These are phyloP conservation scores for Nadsonia commutata DNA, from an alignment of 1,139 yeast species.

Conservation along the genomic window DNA sequence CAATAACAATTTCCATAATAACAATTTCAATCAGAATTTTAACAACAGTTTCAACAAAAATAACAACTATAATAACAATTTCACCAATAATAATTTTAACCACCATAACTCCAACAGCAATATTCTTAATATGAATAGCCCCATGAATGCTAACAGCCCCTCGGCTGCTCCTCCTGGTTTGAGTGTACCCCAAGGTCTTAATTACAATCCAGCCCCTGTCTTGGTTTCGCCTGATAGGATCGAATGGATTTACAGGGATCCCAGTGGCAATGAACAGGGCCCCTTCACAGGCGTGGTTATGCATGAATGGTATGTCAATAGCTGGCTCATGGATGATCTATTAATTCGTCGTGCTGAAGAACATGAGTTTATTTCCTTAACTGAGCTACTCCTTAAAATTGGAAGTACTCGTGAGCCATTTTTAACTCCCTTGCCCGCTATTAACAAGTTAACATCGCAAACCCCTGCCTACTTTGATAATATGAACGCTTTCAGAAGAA, in stretches of 20 bases:
- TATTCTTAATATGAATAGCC: not conserved
- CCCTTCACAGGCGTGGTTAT: slow-evolving; percentile 62
- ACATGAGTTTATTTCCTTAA: slow-evolving; percentile 19
- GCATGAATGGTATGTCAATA: slow-evolving; percentile 64
- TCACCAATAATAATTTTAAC: not conserved
- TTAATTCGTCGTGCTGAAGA: slow-evolving; percentile 37
- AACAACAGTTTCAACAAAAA: too few relatives aligned
- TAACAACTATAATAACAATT: not conserved
- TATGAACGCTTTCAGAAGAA: slow-evolving; percentile 5
- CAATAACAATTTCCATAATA: not conserved
- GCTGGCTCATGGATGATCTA: slow-evolving; percentile 44
- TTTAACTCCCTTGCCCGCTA: slow-evolving; percentile 35
- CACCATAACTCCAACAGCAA: not conserved
- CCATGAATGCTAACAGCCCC: slow-evolving; percentile 2
- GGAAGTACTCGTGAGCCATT: slow-evolving; percentile 48
- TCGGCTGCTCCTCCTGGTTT: slow-evolving; percentile 18
- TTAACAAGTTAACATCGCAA: slow-evolving; percentile 5
- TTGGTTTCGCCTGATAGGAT: slow-evolving; percentile 29
- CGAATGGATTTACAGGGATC: slow-evolving; percentile 63
- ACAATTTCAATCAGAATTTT: not conserved
- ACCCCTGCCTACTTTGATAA: slow-evolving; percentile 1
- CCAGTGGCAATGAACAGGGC: slow-evolving; percentile 59
- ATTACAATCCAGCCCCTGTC: slow-evolving; percentile 8
- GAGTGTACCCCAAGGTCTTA: not conserved
- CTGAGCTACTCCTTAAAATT: slow-evolving; percentile 22